A percentile compares a stretch with the other conserved stretches of the same genome.
Evolutionary conservation across 2,329 filamentous ascomycete genomes (phyloP).

Genomic region (Botrytis elliptica): DNA sequence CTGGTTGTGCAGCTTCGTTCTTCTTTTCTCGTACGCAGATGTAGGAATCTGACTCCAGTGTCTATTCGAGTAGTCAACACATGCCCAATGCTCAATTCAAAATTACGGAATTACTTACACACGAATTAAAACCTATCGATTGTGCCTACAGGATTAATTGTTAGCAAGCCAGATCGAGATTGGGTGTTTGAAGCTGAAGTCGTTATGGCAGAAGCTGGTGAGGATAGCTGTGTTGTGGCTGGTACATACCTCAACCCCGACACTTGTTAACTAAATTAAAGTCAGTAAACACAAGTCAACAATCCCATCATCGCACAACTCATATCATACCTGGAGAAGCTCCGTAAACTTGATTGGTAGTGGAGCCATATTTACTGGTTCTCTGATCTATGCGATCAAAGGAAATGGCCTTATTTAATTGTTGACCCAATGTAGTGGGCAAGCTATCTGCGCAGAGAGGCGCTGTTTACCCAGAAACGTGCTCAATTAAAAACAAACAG

Average conservation of each 20-base stretch:
- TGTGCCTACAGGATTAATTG: constrained; percentile 51
- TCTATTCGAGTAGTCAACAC: constrained; percentile 53
- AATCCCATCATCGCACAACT: constrained; percentile 75
- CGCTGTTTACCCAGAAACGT: constrained; percentile 26
- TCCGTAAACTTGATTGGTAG: constrained; percentile 93
- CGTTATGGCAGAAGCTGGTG: constrained; percentile 19
- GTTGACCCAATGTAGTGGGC: constrained; percentile 18
- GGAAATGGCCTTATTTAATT: constrained; percentile 27
- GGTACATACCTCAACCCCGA: constrained; percentile 52
- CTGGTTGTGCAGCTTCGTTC: constrained; percentile 76
- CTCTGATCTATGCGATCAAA: constrained; percentile 29
- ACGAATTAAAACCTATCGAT: constrained; percentile 84
- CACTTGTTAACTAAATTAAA: constrained; percentile 48
- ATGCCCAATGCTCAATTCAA: constrained; percentile 16
- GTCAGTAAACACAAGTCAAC: constrained; percentile 39
- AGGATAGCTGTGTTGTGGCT: constrained; percentile 22
- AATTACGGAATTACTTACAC: constrained; percentile 55
- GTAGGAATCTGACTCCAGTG: constrained; percentile 94
- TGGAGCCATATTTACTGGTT: constrained; percentile 41
- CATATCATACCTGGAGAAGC: constrained; percentile 82
- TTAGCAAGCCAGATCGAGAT: constrained; percentile 29
- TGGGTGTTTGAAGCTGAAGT: constrained; percentile 28
- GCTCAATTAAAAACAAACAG: constrained; percentile 33
- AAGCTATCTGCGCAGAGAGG: constrained; percentile 21
- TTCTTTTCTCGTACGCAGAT: constrained; percentile 97